Base-by-base conservation (phyloP, 305 asterid genomes). In the Rubia tinctorum region DNA sequence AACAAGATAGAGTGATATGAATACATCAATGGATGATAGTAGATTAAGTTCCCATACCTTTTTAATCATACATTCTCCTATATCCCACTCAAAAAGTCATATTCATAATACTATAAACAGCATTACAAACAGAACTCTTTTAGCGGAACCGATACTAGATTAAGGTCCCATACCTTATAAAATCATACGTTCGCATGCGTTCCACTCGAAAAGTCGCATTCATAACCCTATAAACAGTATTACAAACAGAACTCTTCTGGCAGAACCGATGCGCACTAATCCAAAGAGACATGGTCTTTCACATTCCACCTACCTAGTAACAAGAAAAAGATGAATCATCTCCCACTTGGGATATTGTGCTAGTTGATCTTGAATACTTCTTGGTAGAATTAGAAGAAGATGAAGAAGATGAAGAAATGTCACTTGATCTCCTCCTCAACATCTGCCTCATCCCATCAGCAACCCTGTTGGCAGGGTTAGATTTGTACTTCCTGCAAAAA, bases 371-470 rank as follows among this genome's bases (percentile, higher is more conserved):
- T 9, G 91, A 69, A 44, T 74, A 82, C 75, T 88, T 82, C 78
- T 80, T 80, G 74, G 77, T 79, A 0, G 89, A 68, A 0, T 6
- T 74, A 61, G 8, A 74, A 45, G 63, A 58, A 0, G 86, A 71
- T 1, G 85, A 39, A 0, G 83, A 14, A 7, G 85, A 64, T 0
- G 87, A 69, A 5, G 89, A 45, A 63, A 80, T 13, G 39, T 84
- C 89, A 25, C 72, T 81, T 1, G 90, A 79, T 65, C 97, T 83
- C 73, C 95, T 84, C 62, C 98, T 84, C 1, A 91, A 66, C 95
- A 93, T 90, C 81, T 87, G 95, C 62, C 84, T 81, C 95, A 93
- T 89, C 44, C 96, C 98, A 74, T 93, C 98, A 42, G 98, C 96
- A 5, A 93, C 96, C 0, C 84, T 80, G 9, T 76, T 79, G 6